Evolutionary conservation across 2,329 filamentous ascomycete genomes (phyloP).

Genomic region (Chrysosporium queenslandicum): DNA sequence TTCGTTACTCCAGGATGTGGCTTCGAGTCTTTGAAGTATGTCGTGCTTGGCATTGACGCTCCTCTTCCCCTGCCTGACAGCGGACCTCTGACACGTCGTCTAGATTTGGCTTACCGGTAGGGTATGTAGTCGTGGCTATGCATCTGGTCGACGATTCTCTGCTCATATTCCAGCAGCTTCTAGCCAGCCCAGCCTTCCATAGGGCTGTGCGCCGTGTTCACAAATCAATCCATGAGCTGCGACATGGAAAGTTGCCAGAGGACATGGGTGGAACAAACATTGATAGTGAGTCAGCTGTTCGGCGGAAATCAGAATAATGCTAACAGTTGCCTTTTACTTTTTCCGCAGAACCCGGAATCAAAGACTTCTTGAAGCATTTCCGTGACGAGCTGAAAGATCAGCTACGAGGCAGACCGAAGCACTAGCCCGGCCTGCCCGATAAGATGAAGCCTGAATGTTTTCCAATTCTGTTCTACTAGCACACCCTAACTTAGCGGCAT

Average conservation of each 20-base stretch:
- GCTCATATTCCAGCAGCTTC: conserved; percentile 25
- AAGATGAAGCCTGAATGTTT: not conserved
- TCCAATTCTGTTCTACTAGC: not conserved
- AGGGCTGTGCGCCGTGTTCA: conserved; percentile 36
- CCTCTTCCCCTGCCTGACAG: not conserved
- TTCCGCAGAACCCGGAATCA: conserved; percentile 17
- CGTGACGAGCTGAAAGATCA: conserved; percentile 26
- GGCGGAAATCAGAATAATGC: not conserved
- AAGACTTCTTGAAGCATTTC: conserved; percentile 23
- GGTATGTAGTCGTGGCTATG: conserved; percentile 22
- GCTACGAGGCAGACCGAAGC: conserved; percentile 18
- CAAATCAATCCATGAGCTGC: conserved; percentile 33
- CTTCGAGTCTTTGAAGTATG: conserved; percentile 30
- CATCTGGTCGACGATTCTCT: conserved; percentile 14
- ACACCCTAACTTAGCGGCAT: not conserved
- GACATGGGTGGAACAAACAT: conserved; percentile 36
- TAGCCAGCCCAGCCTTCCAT: conserved; percentile 37
- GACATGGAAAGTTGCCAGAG: conserved; percentile 35
- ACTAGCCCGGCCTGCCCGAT: not conserved
- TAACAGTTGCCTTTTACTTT: conserved; percentile 5
- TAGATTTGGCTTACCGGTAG: conserved; percentile 32
- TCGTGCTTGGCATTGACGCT: conserved; percentile 8
- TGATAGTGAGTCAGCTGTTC: conserved; percentile 24
- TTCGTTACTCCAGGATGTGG: conserved; percentile 14
- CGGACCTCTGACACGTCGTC: conserved; percentile 11